Percentiles rank a stretch among this genome's conserved stretches.
These are phyloP conservation scores for Chlorella sorokiniana DNA, from an alignment of 139 green algal species.

Conservation along the genomic window DNA sequence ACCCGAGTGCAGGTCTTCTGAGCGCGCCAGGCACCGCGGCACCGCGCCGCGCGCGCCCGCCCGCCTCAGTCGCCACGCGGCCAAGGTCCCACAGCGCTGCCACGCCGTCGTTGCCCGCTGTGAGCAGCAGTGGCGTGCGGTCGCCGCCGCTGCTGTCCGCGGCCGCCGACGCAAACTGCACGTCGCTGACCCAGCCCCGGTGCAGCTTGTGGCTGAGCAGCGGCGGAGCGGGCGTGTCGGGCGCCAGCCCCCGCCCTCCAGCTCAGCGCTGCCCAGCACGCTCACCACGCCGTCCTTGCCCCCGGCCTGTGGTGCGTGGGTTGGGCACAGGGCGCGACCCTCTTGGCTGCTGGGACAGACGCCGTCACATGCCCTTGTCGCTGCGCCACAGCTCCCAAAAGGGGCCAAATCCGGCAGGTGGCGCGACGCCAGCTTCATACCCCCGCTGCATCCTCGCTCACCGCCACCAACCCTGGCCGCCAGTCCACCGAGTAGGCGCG, in stretches of 20 bases:
- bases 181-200: conserved; percentile 41
- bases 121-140: conserved; percentile 30
- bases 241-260: not conserved
- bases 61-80: not conserved
- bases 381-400: too few relatives aligned
- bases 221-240: not conserved
- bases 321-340: too few relatives aligned
- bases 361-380: too few relatives aligned
- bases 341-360: too few relatives aligned
- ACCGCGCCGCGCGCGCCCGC: not conserved
- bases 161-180: conserved; percentile 32
- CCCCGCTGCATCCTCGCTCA: too few relatives aligned
- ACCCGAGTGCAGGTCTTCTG: not conserved
- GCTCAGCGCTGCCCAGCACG: conserved; percentile 14
- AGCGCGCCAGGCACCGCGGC: conserved; percentile 12
- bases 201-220: conserved; percentile 39
- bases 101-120: conserved; percentile 40
- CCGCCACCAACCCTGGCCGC: conserved; percentile 34
- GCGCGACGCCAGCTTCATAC: too few relatives aligned
- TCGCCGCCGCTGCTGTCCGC: not conserved
- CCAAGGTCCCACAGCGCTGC: conserved; percentile 44
- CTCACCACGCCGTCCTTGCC: conserved; percentile 34
- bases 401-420: too few relatives aligned
- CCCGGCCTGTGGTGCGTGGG: conserved; percentile 26
- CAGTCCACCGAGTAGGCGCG: conserved; percentile 38